Conservation (phyloP, 352 stramenopile species). For the Pythium rhizo-oryzae region DNA sequence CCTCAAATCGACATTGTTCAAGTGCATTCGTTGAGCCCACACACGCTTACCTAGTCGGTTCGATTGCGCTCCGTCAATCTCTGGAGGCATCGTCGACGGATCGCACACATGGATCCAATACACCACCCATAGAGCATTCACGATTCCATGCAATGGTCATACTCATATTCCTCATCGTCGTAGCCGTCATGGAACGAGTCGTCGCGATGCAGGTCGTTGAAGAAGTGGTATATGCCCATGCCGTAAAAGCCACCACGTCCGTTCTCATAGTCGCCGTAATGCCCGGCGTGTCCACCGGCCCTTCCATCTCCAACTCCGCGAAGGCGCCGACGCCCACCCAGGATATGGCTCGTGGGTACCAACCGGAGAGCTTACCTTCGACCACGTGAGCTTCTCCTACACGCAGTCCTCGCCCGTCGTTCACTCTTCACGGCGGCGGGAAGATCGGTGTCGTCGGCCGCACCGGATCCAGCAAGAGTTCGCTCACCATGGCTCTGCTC, state of each 20-base stretch:
- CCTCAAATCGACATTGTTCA: too few relatives aligned
- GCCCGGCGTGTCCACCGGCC: not conserved
- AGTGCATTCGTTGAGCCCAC: too few relatives aligned
- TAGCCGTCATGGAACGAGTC: constrained; percentile 1
- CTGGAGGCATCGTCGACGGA: too few relatives aligned
- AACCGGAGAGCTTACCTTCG: not conserved
- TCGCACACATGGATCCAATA: too few relatives aligned
- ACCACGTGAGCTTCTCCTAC: not conserved
- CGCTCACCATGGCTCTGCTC: constrained; percentile 35
- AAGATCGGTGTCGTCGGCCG: constrained; percentile 34
- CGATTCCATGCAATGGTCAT: not conserved
- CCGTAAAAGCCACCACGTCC: constrained; percentile 9
- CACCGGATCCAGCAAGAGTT: constrained; percentile 40
- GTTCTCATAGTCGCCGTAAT: constrained; percentile 24
- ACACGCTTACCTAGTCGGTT: too few relatives aligned
- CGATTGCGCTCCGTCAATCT: too few relatives aligned
- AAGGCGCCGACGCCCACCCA: not conserved
- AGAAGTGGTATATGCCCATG: constrained; percentile 20
- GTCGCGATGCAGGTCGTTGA: constrained; percentile 16
- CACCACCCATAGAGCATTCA: too few relatives aligned
- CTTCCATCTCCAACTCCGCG: not conserved
- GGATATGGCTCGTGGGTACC: too few relatives aligned
- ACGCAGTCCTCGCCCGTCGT: not conserved
- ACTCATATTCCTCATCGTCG: not conserved
- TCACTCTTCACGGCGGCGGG: constrained; percentile 22